Evolutionary conservation across 2,329 filamentous ascomycete species (phyloP).

Genomic region (Bipolaris victoriae): DNA sequence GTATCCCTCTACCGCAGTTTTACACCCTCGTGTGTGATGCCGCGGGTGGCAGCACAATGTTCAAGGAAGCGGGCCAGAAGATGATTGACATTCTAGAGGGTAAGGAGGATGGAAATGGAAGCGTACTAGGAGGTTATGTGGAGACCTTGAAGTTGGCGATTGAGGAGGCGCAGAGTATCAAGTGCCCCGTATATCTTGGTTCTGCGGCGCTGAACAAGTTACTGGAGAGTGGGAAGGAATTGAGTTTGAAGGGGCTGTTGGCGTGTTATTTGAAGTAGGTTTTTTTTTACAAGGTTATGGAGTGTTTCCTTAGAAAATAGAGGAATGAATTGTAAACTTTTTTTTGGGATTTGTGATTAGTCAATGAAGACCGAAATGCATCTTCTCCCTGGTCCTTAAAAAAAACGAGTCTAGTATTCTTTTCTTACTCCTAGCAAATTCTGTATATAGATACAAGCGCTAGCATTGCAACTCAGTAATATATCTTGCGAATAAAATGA

Average conservation of each 20-base stretch:
- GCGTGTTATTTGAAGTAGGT: constrained; percentile 25
- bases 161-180: constrained; percentile 43
- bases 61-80: constrained; percentile 39
- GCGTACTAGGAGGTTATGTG: constrained; percentile 26
- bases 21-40: constrained; percentile 47
- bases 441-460: too few relatives aligned
- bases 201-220: constrained; percentile 42
- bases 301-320: too few relatives aligned
- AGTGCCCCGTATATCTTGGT: constrained; percentile 44
- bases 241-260: constrained; percentile 30
- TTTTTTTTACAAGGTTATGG: too few relatives aligned
- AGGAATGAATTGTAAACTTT: too few relatives aligned
- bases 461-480: too few relatives aligned
- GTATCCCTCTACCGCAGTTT: constrained; percentile 45
- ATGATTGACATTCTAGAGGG: constrained; percentile 44
- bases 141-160: constrained; percentile 39
- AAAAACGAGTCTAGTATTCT: too few relatives aligned
- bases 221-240: constrained; percentile 34
- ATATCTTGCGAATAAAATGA: too few relatives aligned
- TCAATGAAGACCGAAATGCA: too few relatives aligned
- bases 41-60: constrained; percentile 47
- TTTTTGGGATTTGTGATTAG: neutral
- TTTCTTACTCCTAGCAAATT: too few relatives aligned
- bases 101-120: constrained; percentile 25
- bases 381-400: too few relatives aligned